Evolutionary conservation across 495 filamentous ascomycete genomes (phyloP).

Genomic region (Penicillium turbatum): DNA sequence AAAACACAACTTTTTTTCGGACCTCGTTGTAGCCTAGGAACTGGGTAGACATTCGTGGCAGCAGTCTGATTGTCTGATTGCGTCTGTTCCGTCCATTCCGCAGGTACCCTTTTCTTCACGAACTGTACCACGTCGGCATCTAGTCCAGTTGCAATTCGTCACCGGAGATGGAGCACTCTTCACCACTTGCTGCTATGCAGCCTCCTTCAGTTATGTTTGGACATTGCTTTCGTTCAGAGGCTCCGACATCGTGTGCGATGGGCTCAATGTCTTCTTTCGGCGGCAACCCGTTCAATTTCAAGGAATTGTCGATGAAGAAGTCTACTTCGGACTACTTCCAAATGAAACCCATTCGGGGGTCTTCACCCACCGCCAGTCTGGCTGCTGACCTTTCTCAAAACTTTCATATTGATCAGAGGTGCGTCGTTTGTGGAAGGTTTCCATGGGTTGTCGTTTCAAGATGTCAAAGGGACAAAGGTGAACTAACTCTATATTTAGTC

Average conservation of each 20-base stretch:
- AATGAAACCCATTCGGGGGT: constrained; percentile 69
- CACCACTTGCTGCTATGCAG: constrained; percentile 91
- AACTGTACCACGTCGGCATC: constrained; percentile 12
- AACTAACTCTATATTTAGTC: constrained; percentile 55
- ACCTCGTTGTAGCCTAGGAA: constrained; percentile 8
- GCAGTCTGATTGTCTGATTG: background rate
- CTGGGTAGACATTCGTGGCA: constrained; percentile 1
- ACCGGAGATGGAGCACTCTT: constrained; percentile 78
- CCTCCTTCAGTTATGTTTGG: constrained; percentile 61
- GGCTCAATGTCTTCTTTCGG: constrained; percentile 53
- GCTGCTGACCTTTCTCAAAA: constrained; percentile 94
- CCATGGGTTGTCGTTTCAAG: background rate
- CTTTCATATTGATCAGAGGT: constrained; percentile 93
- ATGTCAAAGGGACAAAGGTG: constrained; percentile 6
- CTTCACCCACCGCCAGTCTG: constrained; percentile 84
- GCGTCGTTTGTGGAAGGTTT: constrained; percentile 18
- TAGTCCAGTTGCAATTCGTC: constrained; percentile 8
- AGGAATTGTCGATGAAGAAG: constrained; percentile 67
- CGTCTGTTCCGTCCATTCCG: background rate
- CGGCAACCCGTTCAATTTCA: constrained; percentile 65
- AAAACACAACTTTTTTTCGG: background rate
- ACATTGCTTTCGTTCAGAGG: constrained; percentile 52
- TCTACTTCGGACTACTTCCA: constrained; percentile 66
- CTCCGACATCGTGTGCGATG: constrained; percentile 44
- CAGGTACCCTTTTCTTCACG: background rate